Conservation (phyloP, 768 basidiomycete genomes). For the Amanita pseudoporphyria region DNA sequence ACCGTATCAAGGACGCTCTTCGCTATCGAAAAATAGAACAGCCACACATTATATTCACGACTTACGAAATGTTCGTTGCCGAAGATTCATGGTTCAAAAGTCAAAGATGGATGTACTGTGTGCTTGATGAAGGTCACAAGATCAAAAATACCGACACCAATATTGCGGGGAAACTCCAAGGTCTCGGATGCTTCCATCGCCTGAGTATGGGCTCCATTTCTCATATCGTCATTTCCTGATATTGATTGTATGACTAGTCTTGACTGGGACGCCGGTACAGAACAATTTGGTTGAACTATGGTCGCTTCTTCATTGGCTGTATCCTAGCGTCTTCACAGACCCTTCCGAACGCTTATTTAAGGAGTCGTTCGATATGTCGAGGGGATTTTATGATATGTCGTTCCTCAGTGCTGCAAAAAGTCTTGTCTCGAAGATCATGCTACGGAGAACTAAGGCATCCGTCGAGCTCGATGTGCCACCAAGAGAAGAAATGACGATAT, state of each 20-base stretch:
- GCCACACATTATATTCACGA: constrained; percentile 54
- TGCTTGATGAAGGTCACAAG: constrained; percentile 60
- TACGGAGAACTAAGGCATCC: constrained; percentile 47
- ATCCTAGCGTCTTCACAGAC: constrained; percentile 41
- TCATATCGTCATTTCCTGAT: background rate
- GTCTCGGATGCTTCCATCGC: constrained; percentile 46
- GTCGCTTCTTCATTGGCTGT: constrained; percentile 47
- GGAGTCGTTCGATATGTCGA: constrained; percentile 41
- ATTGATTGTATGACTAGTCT: constrained; percentile 25
- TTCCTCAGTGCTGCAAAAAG: constrained; percentile 40
- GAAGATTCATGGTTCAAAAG: constrained; percentile 55
- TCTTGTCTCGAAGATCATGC: constrained; percentile 43
- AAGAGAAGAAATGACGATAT: constrained; percentile 45
- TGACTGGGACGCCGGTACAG: constrained; percentile 70
- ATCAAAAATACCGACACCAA: constrained; percentile 62
- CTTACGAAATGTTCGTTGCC: constrained; percentile 54
- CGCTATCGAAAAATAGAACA: constrained; percentile 20
- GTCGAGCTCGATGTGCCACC: constrained; percentile 42
- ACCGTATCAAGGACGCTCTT: constrained; percentile 39
- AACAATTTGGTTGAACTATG: constrained; percentile 53
- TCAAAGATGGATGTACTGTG: constrained; percentile 46
- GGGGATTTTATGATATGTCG: constrained; percentile 39
- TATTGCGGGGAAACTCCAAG: constrained; percentile 41
- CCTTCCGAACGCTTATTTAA: constrained; percentile 39
- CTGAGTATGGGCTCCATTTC: constrained; percentile 28